Conservation (phyloP, 108 stramenopile genomes). For the Chaetoceros muelleri region DNA sequence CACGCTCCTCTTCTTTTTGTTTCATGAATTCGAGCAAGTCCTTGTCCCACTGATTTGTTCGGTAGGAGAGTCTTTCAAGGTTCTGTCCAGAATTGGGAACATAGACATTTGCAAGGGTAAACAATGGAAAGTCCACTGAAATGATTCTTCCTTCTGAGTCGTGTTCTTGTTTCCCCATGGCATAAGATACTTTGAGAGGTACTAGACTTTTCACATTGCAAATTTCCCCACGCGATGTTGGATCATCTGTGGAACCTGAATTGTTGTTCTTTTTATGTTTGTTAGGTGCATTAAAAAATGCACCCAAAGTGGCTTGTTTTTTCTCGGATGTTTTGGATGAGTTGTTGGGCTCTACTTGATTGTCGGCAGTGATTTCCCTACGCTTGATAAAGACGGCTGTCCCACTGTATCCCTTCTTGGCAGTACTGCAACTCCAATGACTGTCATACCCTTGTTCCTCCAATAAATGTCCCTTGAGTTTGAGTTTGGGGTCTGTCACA, state of each 20-base stretch:
- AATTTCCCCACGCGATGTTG: slow-evolving; percentile 8
- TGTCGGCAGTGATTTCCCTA: slow-evolving; percentile 5
- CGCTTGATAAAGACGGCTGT: slow-evolving; percentile 82
- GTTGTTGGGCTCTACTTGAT: no score
- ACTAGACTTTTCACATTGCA: slow-evolving; percentile 31
- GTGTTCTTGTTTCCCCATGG: slow-evolving; percentile 54
- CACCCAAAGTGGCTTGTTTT: slow-evolving; percentile 65
- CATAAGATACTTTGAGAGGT: slow-evolving; percentile 33
- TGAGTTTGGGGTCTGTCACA: slow-evolving; percentile 66
- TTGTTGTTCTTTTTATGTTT: slow-evolving; percentile 2
- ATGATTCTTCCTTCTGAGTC: slow-evolving; percentile 91
- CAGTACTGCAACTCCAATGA: slow-evolving; percentile 77
- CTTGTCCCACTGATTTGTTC: slow-evolving; percentile 90
- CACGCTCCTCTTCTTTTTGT: slow-evolving; percentile 38
- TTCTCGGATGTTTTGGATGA: slow-evolving; percentile 24
- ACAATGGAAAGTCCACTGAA: slow-evolving; percentile 78
- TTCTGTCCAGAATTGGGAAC: slow-evolving; percentile 97
- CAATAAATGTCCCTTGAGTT: slow-evolving; percentile 42
- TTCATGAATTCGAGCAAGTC: slow-evolving; percentile 68
- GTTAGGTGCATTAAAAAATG: slow-evolving; percentile 53
- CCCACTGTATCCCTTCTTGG: slow-evolving; percentile 96
- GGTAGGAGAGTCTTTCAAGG: slow-evolving; percentile 85
- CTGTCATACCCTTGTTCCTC: slow-evolving; percentile 75
- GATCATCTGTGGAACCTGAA: not conserved
- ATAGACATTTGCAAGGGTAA: slow-evolving; percentile 84